Evolutionary conservation across 768 basidiomycete genomes (phyloP).

Genomic region (Boletus rubropictus): DNA sequence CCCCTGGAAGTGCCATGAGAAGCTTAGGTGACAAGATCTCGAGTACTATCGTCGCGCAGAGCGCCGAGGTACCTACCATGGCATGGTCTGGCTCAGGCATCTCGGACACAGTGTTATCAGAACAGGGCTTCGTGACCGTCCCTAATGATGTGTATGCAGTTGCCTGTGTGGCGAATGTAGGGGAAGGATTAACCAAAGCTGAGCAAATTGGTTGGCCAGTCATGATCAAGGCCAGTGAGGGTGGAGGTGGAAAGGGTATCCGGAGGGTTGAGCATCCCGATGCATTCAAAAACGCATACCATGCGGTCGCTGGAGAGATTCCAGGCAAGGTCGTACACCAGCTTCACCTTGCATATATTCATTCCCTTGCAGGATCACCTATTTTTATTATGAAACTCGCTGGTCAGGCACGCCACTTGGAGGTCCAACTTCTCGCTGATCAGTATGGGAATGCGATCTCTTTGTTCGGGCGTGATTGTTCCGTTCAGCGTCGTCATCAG

Average conservation of each 20-base stretch:
- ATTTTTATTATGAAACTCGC: constrained; percentile 99
- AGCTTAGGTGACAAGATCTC: constrained; percentile 99
- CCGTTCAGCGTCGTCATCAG: constrained; percentile 97
- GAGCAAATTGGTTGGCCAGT: constrained; percentile 92
- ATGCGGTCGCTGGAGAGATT: constrained; percentile 92
- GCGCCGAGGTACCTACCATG: constrained; percentile 96
- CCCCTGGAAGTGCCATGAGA: constrained; percentile 97
- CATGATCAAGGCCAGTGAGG: constrained; percentile 99
- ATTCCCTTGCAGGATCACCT: constrained; percentile 67
- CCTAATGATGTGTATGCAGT: constrained; percentile 81
- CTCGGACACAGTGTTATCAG: constrained; percentile 75
- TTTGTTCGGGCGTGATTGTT: constrained; percentile 97
- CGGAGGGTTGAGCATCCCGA: constrained; percentile 85
- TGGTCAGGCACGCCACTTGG: constrained; percentile 93
- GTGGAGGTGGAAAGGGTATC: constrained; percentile 98
- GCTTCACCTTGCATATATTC: constrained; percentile 4
- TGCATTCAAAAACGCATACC: constrained; percentile 89
- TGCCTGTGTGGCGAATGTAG: constrained; percentile 85
- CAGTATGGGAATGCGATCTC: constrained; percentile 99
- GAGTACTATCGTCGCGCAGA: constrained; percentile 97
- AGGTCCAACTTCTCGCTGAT: constrained; percentile 97
- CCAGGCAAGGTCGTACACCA: constrained; percentile 57
- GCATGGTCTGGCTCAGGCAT: constrained; percentile 97
- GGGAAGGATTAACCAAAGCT: constrained; percentile 78
- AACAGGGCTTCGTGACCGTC: constrained; percentile 90